Evolutionary conservation across 495 filamentous ascomycete species (phyloP), one percentile per base, ranked within the genome.

Genomic region (Aspergillus nanangensis): DNA sequence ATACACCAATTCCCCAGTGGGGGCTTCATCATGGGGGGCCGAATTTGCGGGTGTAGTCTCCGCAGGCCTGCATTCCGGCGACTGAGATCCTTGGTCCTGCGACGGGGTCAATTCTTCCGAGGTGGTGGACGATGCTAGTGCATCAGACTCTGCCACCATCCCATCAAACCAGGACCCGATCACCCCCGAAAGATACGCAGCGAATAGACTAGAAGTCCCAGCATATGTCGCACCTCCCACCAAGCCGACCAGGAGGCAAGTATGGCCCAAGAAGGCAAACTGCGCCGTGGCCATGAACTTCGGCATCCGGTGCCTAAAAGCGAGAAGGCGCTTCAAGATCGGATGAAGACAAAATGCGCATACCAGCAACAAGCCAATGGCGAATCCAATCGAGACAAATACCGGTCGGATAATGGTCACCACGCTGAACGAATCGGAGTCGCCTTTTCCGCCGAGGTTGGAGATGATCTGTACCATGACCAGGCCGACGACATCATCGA

Each of bases 401-500:
- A 84, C 56, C 0, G 82, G 80, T 31, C 81, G 60, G n/a, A 83
- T 52, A 4, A 84, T 59, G 11, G 70, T 77, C 2, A 68, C 41
- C 1, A 66, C 57, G 32, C 56, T 60, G 44, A 82, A 60, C 0
- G 61, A 61, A 1, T 50, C 41, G 25, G 45, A 38, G 19, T n/a
- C n/a, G n/a, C n/a, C n/a, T n/a, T n/a, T n/a, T n/a, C 47, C 59
- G 10, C 74, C 72, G 5, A 82, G 59, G 39, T 73, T 76, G 1
- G 75, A 69, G 18, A 81, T 76, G 23, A 88, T 71, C 52, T 87
- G 80, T 15, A 89, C 81, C 76, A 92, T 84, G 1, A 93, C 77
- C n/a, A 93, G 63, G 0, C 88, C 87, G 13, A 86, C 74, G 1
- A 93, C 84, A 66, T 92, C 88, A 61, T 93, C 88, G 53, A 95